Conservation (phyloP, 768 basidiomycete species). For the Trametes cinnabarina region DNA sequence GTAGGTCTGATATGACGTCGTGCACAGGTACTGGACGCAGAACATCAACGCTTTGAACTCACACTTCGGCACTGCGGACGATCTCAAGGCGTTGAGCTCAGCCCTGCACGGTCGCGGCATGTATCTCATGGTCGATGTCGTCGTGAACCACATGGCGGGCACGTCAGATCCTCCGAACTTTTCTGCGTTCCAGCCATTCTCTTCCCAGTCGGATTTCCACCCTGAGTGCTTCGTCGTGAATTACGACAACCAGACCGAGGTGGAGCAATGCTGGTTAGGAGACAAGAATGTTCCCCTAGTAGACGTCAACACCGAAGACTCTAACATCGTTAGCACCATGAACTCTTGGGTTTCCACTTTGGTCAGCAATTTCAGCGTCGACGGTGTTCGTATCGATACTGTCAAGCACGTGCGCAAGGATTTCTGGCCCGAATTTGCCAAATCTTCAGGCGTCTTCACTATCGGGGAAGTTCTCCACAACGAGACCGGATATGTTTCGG, state of each 20-base stretch:
- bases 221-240: conserved; percentile 40
- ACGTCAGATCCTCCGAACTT: conserved; percentile 24
- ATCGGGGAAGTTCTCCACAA: conserved; percentile 54
- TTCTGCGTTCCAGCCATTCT: conserved; percentile 33
- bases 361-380: conserved; percentile 46
- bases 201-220: conserved; percentile 38
- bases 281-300: conserved; percentile 50
- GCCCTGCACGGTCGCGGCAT: conserved; percentile 52
- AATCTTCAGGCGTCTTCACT: conserved; percentile 48
- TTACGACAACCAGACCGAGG: conserved; percentile 45
- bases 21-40: conserved; percentile 48
- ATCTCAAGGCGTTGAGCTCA: conserved; percentile 46
- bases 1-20: not conserved
- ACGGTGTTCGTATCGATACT: conserved; percentile 59
- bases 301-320: conserved; percentile 56
- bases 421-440: conserved; percentile 55
- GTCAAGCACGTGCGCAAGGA: conserved; percentile 53
- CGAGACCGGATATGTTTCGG: conserved; percentile 38
- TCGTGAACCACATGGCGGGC: conserved; percentile 60
- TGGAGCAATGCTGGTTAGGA: conserved; percentile 63
- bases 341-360: conserved; percentile 48
- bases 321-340: conserved; percentile 41
- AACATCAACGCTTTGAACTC: conserved; percentile 48
- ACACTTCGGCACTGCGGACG: conserved; percentile 51
- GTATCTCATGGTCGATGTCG: conserved; percentile 62